A percentile compares a stretch with the other conserved stretches of the same genome.
These are phyloP conservation scores for Chrysoporthe deuterocubensis DNA, from an alignment of 2,329 filamentous ascomycete genomes.

Conservation along the genomic window DNA sequence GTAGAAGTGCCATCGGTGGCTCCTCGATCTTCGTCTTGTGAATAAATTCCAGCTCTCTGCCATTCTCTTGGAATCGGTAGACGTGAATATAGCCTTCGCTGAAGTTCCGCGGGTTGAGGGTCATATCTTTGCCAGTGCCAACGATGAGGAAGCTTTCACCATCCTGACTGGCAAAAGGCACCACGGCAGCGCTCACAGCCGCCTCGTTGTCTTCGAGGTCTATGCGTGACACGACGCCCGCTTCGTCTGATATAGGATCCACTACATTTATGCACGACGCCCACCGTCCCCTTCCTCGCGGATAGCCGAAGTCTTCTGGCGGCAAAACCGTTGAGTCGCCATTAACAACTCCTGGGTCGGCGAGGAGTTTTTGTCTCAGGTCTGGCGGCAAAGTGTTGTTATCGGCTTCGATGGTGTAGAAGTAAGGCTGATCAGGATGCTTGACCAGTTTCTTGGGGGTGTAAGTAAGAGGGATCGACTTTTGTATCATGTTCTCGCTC, in stretches of 20 bases:
- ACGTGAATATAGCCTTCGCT: constrained; percentile 86
- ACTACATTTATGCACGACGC: constrained; percentile 93
- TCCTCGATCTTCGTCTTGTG: constrained; percentile 94
- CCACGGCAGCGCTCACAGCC: constrained; percentile 81
- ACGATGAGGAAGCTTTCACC: constrained; percentile 91
- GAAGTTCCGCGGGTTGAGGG: constrained; percentile 75
- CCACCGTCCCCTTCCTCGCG: constrained; percentile 84
- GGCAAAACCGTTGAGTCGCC: constrained; percentile 73
- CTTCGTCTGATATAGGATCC: constrained; percentile 77
- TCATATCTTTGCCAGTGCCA: constrained; percentile 90
- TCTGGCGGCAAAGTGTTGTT: constrained; percentile 86
- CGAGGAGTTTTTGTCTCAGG: constrained; percentile 74
- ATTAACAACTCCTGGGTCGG: constrained; percentile 72
- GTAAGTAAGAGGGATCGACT: constrained; percentile 84
- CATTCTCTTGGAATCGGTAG: constrained; percentile 85
- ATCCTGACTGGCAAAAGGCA: constrained; percentile 86
- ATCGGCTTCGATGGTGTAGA: constrained; percentile 93
- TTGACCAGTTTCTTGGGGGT: constrained; percentile 87
- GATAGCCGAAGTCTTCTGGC: constrained; percentile 86
- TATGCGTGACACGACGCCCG: constrained; percentile 71
- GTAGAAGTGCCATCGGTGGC: constrained; percentile 85
- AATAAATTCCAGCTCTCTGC: constrained; percentile 88
- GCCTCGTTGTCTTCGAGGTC: constrained; percentile 90
- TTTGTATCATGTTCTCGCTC: constrained; percentile 82
- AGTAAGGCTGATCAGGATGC: constrained; percentile 85